A percentile compares a stretch with the other conserved stretches of the same genome.
These are phyloP conservation scores for Vachellia pachyceras DNA, from an alignment of 306 rosid species.

Conservation along the genomic window DNA sequence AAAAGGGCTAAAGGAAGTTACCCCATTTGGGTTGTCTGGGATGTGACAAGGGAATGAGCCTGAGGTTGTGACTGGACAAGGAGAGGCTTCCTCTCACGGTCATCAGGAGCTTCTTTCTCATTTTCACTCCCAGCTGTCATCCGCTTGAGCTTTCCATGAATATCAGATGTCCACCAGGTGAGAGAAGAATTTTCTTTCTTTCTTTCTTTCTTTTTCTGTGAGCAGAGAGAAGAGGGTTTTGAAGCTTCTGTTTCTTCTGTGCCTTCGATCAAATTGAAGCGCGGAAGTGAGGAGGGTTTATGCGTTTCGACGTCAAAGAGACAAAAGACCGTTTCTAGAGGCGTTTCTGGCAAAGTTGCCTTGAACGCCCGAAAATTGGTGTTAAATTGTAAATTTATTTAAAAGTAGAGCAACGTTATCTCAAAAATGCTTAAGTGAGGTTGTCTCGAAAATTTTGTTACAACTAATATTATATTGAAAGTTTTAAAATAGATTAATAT, in stretches of 20 bases:
- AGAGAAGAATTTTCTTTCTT: not conserved
- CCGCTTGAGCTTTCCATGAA: not conserved
- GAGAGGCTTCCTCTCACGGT: constrained; percentile 19
- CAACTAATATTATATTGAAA: too few species aligned
- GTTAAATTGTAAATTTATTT: too few species aligned
- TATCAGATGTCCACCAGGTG: not conserved
- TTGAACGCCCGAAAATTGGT: too few species aligned
- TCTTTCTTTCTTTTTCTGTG: not conserved
- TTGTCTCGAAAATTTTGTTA: too few species aligned
- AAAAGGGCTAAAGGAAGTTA: not conserved
- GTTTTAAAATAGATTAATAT: too few species aligned
- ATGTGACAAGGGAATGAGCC: not conserved
- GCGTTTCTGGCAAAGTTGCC: not conserved
- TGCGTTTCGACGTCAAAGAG: not conserved
- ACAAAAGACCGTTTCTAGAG: not conserved
- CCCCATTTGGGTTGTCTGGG: constrained; percentile 16
- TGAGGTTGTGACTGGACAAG: not conserved
- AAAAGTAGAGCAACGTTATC: too few species aligned
- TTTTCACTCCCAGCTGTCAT: not conserved
- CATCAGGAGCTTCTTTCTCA: constrained; percentile 17
- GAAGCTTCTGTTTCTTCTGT: not conserved
- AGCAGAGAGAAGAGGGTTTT: constrained; percentile 26
- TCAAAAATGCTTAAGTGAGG: too few species aligned
- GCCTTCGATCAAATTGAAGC: not conserved
- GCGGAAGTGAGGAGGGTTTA: constrained; percentile 2